phyloP scores from a whole-genome alignment of 192 early-diverging fungal genomes.

The Fimicolochytrium jonesii region DNA sequence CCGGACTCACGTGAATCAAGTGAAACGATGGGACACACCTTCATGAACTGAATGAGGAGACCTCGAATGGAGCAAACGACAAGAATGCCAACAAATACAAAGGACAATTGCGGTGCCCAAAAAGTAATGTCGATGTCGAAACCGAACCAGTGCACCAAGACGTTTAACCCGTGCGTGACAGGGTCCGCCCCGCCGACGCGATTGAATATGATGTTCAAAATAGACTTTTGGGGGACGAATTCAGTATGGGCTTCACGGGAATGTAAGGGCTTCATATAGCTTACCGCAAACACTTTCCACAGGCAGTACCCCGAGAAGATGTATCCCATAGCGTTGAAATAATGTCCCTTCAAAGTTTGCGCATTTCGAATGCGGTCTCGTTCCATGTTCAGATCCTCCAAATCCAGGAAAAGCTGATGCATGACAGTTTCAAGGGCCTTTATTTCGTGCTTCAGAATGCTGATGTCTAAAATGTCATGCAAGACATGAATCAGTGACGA shows the following conservation, averaged over 20 bases:
- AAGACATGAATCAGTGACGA: no score
- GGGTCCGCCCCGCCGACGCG: conserved; percentile 74
- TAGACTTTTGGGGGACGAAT: conserved; percentile 41
- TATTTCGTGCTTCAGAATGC: conserved; percentile 47
- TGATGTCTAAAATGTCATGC: no score
- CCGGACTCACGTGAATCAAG: no score
- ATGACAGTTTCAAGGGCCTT: conserved; percentile 60
- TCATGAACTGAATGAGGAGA: conserved; percentile 76
- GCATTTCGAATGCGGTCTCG: conserved; percentile 51
- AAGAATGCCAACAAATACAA: conserved; percentile 86
- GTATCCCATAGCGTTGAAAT: conserved; percentile 76
- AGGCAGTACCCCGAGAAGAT: conserved; percentile 87
- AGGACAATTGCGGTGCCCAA: conserved; percentile 90
- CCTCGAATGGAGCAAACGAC: conserved; percentile 86
- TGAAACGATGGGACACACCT: no score
- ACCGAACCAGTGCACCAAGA: conserved; percentile 59
- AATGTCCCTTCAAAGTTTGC: conserved; percentile 72
- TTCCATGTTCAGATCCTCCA: conserved; percentile 80
- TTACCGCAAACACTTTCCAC: conserved; percentile 78
- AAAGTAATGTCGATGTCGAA: conserved; percentile 67
- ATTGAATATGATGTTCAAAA: conserved; percentile 73
- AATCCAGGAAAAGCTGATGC: conserved; percentile 68
- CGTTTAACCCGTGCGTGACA: conserved; percentile 72
- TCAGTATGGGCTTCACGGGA: not conserved
- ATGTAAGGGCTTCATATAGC: not conserved